Evolutionary conservation across 2,329 filamentous ascomycete genomes (phyloP).

Genomic region (Proliferodiscus dingleyae): DNA sequence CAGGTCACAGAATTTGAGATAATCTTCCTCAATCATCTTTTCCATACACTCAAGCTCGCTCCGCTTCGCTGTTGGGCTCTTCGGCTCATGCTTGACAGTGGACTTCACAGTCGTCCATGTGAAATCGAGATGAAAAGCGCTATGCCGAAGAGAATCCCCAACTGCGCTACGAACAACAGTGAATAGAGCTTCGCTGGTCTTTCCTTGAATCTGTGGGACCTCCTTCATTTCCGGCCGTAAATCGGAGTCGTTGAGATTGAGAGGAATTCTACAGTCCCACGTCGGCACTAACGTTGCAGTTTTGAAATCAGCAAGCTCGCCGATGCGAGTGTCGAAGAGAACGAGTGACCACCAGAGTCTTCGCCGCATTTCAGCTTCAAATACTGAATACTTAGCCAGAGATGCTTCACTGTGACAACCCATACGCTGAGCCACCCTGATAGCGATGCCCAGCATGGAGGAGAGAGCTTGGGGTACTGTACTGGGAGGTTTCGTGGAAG

Average conservation of each 20-base stretch:
- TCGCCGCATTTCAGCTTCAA: slow-evolving; percentile 66
- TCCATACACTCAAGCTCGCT: slow-evolving; percentile 32
- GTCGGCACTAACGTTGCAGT: slow-evolving; percentile 34
- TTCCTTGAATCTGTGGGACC: slow-evolving; percentile 42
- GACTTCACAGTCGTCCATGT: slow-evolving; percentile 19
- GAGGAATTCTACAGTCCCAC: slow-evolving; percentile 52
- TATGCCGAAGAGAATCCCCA: slow-evolving; percentile 37
- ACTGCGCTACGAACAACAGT: slow-evolving; percentile 52
- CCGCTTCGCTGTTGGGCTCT: slow-evolving; percentile 5
- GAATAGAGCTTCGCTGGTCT: slow-evolving; percentile 58
- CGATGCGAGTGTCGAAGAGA: slow-evolving; percentile 62
- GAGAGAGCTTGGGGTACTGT: slow-evolving; percentile 58
- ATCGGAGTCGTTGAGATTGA: slow-evolving; percentile 59
- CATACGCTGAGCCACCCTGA: slow-evolving; percentile 64
- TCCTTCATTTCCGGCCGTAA: slow-evolving; percentile 54
- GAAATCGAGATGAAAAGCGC: slow-evolving; percentile 23
- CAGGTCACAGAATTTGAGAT: slow-evolving; percentile 38
- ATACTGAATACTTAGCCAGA: slow-evolving; percentile 42
- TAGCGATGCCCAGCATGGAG: slow-evolving; percentile 58
- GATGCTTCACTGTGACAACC: slow-evolving; percentile 61
- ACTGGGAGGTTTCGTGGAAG: slow-evolving; percentile 20
- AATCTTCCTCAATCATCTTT: slow-evolving; percentile 37
- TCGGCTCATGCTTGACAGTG: slow-evolving; percentile 14
- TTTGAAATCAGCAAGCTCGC: slow-evolving; percentile 56
- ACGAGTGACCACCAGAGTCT: slow-evolving; percentile 70